Conservation (phyloP, 257 asterid genomes). For the Gentiana macrophylla region DNA sequence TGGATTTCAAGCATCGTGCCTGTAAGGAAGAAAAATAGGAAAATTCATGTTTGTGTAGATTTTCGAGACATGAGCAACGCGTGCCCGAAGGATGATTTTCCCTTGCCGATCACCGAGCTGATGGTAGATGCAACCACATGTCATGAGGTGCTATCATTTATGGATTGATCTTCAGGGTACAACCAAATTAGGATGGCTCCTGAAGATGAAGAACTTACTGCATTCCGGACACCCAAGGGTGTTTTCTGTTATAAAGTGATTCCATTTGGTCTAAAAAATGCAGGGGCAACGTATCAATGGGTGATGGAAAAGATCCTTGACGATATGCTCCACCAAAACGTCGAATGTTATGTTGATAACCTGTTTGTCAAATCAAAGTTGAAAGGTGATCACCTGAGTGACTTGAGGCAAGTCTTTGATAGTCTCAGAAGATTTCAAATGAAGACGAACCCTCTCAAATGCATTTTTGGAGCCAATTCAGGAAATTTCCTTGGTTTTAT, state of each 20-base stretch:
- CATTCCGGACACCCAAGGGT: no score
- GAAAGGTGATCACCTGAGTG: neutral
- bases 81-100: no score
- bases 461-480: neutral
- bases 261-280: neutral
- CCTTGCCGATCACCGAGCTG: no score
- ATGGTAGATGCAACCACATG: no score
- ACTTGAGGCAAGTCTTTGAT: neutral
- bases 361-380: neutral
- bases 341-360: constrained; percentile 1
- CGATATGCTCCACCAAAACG: neutral
- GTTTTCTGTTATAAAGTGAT: neutral
- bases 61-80: no score
- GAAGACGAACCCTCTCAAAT: constrained; percentile 7
- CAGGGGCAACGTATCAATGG: neutral
- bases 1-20: no score
- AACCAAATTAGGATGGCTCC: no score
- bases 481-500: neutral
- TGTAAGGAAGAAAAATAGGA: no score
- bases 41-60: no score
- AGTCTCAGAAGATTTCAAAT: neutral
- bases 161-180: no score
- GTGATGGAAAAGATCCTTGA: neutral
- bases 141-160: no score
- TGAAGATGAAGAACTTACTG: no score